phyloP scores from a whole-genome alignment of 768 basidiomycete genomes.

The Megacollybia marginata region DNA sequence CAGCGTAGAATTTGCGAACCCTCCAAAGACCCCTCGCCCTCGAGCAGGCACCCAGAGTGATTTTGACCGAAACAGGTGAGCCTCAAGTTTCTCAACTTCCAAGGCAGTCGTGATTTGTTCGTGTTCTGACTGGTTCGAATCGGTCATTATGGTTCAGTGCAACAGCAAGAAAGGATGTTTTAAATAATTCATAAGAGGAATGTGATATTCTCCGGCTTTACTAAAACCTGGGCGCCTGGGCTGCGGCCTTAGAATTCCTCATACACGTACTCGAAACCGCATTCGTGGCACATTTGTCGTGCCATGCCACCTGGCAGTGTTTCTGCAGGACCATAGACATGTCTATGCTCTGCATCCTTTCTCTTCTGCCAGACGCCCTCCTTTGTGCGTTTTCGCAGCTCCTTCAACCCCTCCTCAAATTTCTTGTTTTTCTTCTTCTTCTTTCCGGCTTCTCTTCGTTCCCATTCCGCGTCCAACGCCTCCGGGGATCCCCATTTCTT shows the following conservation, averaged over 20 bases:
- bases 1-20: conserved; percentile 25
- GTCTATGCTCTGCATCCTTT: conserved; percentile 83
- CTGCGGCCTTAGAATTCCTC: conserved; percentile 47
- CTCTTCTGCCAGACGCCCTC: conserved; percentile 87
- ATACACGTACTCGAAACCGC: conserved; percentile 87
- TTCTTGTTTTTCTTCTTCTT: conserved; percentile 89
- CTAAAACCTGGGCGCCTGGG: background rate
- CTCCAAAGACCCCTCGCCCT: conserved; percentile 76
- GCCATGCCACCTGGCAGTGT: conserved; percentile 45
- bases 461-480: conserved; percentile 83
- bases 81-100: conserved; percentile 73
- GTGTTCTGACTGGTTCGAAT: conserved; percentile 47
- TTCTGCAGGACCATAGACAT: conserved; percentile 64
- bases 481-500: conserved; percentile 97
- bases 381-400: conserved; percentile 77
- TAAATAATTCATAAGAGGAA: background rate
- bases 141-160: background rate
- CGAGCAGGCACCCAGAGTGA: conserved; percentile 55
- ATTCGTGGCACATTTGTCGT: conserved; percentile 76
- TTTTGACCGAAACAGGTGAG: conserved; percentile 72
- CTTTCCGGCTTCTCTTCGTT: conserved; percentile 71
- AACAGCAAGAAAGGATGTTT: background rate
- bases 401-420: conserved; percentile 84
- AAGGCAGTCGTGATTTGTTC: conserved; percentile 66
- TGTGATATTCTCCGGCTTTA: background rate